Conservation (phyloP, 345 rosid species). For the Eucalyptus polybractea region DNA sequence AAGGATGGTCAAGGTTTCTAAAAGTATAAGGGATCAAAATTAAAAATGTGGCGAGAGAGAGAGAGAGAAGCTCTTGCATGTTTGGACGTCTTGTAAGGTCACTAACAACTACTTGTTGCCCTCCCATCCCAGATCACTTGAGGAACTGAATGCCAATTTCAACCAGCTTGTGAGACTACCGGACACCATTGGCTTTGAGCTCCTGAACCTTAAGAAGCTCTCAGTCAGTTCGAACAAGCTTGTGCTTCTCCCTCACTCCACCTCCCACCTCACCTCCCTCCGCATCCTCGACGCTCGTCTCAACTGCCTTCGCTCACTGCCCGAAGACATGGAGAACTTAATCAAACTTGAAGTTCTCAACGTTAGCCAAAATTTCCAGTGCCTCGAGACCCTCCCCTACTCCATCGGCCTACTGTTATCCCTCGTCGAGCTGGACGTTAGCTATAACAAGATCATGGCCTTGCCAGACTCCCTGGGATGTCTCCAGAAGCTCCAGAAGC, state of each 20-base stretch:
- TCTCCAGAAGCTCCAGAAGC: conserved; percentile 53
- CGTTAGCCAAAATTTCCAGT: conserved; percentile 78
- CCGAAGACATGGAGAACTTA: conserved; percentile 66
- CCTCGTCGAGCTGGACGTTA: conserved; percentile 63
- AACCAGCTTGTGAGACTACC: conserved; percentile 69
- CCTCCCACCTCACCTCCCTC: conserved; percentile 50
- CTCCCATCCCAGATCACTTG: conserved; percentile 34
- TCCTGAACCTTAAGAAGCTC: conserved; percentile 50
- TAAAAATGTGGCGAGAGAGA: background rate
- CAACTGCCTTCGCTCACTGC: conserved; percentile 64
- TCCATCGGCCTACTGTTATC: conserved; percentile 64
- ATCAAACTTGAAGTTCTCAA: conserved; percentile 62
- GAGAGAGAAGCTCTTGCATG: background rate
- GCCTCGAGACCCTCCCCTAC: conserved; percentile 41
- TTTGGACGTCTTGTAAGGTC: background rate
- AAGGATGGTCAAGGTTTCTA: background rate
- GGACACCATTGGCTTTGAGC: conserved; percentile 57
- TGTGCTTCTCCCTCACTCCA: conserved; percentile 46
- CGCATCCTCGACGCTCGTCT: conserved; percentile 57
- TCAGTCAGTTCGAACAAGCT: conserved; percentile 74
- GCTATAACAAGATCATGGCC: conserved; percentile 54
- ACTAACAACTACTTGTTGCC: background rate
- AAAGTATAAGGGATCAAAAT: background rate
- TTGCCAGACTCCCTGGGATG: conserved; percentile 77
- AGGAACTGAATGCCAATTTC: conserved; percentile 84